phyloP scores from a whole-genome alignment of 1,284 basidiomycete genomes.

The Trichosporon coremiiforme region DNA sequence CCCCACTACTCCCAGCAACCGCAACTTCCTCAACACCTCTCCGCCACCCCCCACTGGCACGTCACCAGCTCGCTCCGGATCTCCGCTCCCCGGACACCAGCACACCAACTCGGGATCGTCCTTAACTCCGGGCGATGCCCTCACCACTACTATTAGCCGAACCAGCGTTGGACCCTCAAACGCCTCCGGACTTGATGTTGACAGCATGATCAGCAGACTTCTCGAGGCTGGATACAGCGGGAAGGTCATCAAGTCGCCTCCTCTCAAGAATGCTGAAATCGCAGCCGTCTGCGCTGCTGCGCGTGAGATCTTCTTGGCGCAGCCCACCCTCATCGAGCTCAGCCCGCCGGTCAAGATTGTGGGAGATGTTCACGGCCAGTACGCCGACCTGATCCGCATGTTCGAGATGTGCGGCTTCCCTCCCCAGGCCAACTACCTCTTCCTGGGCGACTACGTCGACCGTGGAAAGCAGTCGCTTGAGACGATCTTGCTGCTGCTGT shows the following conservation, averaged over 20 bases:
- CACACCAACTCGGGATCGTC: conserved; percentile 39
- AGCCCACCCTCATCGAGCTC: conserved; percentile 96
- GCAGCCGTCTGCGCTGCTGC: conserved; percentile 94
- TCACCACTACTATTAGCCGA: conserved; percentile 46
- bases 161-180: conserved; percentile 33
- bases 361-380: conserved; percentile 98
- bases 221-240: conserved; percentile 97
- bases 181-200: conserved; percentile 72
- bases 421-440: conserved; percentile 95
- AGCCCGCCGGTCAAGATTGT: conserved; percentile 99
- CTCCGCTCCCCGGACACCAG: conserved; percentile 36
- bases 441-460: conserved; percentile 98
- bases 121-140: conserved; percentile 43
- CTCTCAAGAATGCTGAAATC: conserved; percentile 96
- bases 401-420: conserved; percentile 99
- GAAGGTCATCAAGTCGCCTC: conserved; percentile 95
- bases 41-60: conserved; percentile 48
- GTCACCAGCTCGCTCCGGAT: conserved; percentile 34
- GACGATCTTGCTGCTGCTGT: conserved; percentile 92
- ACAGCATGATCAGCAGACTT: conserved; percentile 97
- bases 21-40: conserved; percentile 39
- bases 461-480: conserved; percentile 98
- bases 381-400: conserved; percentile 94
- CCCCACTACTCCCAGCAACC: conserved; percentile 50
- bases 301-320: conserved; percentile 91